Percentiles rank a stretch among this genome's conserved stretches.
Conservation (phyloP, 805 yeast species). For the Candida arabinofermentans region DNA sequence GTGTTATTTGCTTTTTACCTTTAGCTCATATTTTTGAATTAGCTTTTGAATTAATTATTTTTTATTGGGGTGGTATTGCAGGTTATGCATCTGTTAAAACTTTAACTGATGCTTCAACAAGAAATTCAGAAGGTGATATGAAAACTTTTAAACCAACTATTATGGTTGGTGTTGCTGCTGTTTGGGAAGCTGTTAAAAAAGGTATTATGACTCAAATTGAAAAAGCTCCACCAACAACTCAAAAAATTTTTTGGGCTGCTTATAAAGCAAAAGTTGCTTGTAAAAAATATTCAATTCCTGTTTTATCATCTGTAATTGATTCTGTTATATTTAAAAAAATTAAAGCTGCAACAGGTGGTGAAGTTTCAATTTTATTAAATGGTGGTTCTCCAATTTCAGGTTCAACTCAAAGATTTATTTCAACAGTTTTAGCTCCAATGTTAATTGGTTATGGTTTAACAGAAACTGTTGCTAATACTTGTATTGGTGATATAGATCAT, state of each 20-base stretch:
- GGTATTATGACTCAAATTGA: slow-evolving; percentile 79
- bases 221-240: slow-evolving; percentile 59
- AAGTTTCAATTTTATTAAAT: slow-evolving; percentile 64
- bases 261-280: slow-evolving; percentile 67
- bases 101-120: slow-evolving; percentile 73
- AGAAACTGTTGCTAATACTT: slow-evolving; percentile 89
- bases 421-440: slow-evolving; percentile 77
- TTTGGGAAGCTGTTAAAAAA: slow-evolving; percentile 94
- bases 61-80: slow-evolving; percentile 85
- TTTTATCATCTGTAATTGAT: slow-evolving; percentile 70
- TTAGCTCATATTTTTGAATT: slow-evolving; percentile 95
- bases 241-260: slow-evolving; percentile 87
- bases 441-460: slow-evolving; percentile 95
- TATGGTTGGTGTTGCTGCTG: slow-evolving; percentile 98
- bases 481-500: slow-evolving; percentile 59
- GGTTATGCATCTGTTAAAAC: slow-evolving; percentile 96
- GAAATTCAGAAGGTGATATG: slow-evolving; percentile 86
- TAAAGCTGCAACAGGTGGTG: slow-evolving; percentile 93
- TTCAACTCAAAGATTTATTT: slow-evolving; percentile 78
- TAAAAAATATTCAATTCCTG: slow-evolving; percentile 66
- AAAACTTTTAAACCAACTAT: slow-evolving; percentile 82
- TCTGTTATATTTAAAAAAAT: slow-evolving; percentile 77
- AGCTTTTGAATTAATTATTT: slow-evolving; percentile 71
- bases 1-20: slow-evolving; percentile 85
- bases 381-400: slow-evolving; percentile 90